These are phyloP conservation scores for Thelonectria olida DNA, from an alignment of 2,329 filamentous ascomycete species.

Conservation along the genomic window DNA sequence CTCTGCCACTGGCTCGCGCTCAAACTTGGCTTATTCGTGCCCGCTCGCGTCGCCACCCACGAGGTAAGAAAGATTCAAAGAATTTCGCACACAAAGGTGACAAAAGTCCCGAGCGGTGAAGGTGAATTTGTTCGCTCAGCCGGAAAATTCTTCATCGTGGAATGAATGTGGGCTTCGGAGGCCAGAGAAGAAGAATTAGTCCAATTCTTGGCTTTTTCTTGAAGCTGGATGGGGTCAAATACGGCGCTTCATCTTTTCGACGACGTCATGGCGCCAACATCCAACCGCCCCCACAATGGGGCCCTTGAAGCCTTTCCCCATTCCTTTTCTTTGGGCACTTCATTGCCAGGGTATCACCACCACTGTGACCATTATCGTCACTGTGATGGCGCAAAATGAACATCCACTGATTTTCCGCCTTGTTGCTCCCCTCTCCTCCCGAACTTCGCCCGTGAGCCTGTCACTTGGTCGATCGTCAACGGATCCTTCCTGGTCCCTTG, in stretches of 20 bases:
- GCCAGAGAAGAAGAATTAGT: not conserved
- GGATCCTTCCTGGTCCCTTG: not conserved
- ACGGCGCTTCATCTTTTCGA: conserved; percentile 22
- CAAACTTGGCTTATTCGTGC: not conserved
- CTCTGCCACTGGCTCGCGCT: not conserved
- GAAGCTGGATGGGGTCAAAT: not conserved
- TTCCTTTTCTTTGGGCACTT: not conserved
- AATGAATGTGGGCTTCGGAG: conserved; percentile 3
- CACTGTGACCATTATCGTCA: not conserved
- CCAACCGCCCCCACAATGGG: conserved; percentile 16
- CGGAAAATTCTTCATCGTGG: not conserved
- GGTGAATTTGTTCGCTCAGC: not conserved
- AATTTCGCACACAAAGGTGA: conserved; percentile 4
- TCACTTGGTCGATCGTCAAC: not conserved
- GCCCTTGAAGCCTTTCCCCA: conserved; percentile 16
- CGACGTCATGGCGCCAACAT: conserved; percentile 35
- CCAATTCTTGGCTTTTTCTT: not conserved
- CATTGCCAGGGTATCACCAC: not conserved
- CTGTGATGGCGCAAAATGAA: not conserved
- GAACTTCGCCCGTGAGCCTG: not conserved
- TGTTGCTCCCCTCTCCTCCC: not conserved
- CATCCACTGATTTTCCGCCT: no score
- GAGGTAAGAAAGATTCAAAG: conserved; percentile 2
- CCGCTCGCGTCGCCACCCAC: not conserved
- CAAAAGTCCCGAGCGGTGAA: not conserved